Percentiles rank a stretch among this genome's conserved stretches.
phyloP scores from a whole-genome alignment of 179 eudicot species.

The Beta lomatogona region DNA sequence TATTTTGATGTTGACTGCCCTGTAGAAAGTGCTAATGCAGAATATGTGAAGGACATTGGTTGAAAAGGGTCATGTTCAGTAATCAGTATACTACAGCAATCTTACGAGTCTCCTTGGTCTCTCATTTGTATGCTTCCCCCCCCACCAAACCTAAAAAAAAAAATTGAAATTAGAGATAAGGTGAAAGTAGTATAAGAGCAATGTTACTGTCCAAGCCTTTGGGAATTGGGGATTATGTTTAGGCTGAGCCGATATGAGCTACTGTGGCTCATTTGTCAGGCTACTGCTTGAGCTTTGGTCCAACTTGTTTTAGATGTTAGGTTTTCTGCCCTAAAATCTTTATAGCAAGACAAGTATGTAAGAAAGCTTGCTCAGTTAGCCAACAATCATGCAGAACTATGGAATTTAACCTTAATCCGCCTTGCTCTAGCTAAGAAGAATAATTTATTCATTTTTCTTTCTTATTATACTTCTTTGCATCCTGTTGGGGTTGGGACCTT shows the following conservation, averaged over 20 bases:
- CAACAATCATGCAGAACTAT: neutral
- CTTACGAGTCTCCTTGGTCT: neutral
- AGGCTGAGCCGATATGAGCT: neutral
- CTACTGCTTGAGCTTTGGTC: neutral
- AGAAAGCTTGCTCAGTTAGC: neutral
- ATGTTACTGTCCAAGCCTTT: neutral
- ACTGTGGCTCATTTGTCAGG: neutral
- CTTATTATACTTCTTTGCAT: neutral
- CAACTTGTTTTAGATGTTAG: neutral
- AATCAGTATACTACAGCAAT: neutral
- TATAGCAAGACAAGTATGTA: no score
- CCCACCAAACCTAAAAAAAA: neutral
- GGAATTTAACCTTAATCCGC: no score
- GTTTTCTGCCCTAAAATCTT: neutral
- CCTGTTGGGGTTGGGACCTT: neutral
- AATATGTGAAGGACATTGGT: neutral
- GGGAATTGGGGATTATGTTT: no score
- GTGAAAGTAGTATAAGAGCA: neutral
- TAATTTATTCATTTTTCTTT: neutral
- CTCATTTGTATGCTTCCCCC: neutral
- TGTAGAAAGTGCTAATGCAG: neutral
- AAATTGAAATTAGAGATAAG: no score
- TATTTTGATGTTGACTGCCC: no score
- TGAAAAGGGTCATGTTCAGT: slow-evolving; percentile 3
- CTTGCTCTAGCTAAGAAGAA: no score